Conservation (phyloP, 805 yeast genomes). For the Lipomyces orientalis region DNA sequence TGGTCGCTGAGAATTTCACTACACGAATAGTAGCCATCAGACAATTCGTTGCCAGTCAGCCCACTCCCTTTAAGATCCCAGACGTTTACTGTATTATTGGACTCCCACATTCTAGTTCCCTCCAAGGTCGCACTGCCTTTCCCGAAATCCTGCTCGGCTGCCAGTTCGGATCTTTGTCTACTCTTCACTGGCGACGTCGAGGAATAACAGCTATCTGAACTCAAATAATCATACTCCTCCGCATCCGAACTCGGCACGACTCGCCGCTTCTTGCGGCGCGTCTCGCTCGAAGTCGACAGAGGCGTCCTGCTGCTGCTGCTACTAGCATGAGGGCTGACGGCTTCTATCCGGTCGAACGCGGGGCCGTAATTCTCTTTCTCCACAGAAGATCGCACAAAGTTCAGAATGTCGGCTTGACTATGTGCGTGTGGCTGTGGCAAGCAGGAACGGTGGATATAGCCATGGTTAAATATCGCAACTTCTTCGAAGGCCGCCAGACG, state of each 20-base stretch:
- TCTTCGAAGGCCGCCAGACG: constrained; percentile 17
- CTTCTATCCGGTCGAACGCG: neutral
- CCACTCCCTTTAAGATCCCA: neutral
- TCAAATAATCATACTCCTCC: constrained; percentile 18
- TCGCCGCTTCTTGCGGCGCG: constrained; percentile 8
- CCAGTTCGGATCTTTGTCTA: neutral
- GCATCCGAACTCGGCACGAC: constrained; percentile 18
- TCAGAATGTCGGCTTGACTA: neutral
- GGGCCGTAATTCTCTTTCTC: neutral
- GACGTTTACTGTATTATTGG: neutral
- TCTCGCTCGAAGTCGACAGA: neutral
- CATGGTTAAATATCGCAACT: constrained; percentile 3
- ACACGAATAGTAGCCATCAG: neutral
- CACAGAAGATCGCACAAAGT: neutral
- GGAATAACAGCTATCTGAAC: neutral
- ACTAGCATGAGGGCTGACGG: neutral
- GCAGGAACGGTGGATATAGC: neutral
- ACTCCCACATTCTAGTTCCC: neutral
- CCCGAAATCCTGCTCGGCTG: neutral
- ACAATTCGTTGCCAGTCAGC: neutral
- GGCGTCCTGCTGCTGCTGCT: neutral
- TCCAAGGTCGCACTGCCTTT: neutral
- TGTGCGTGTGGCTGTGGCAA: neutral
- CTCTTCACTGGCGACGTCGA: neutral
- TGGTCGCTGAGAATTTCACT: neutral